phyloP scores from a whole-genome alignment of 352 stramenopile species.

The Pythium brassicae region DNA sequence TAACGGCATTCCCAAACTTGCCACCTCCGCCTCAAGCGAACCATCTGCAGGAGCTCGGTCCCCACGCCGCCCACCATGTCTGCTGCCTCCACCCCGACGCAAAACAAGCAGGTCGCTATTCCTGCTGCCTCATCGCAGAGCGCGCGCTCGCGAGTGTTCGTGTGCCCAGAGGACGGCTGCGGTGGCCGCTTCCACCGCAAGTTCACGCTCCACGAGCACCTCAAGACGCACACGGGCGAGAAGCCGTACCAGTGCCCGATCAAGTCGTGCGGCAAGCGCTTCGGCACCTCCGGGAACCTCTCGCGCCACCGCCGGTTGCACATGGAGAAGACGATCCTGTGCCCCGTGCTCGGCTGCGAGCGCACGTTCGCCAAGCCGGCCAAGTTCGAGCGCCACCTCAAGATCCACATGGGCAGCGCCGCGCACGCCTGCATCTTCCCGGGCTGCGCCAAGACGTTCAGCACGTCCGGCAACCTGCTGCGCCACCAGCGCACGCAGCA shows the following conservation, averaged over 20 bases:
- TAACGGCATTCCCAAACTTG: neutral
- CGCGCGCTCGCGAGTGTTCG: constrained; percentile 1
- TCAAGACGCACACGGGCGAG: constrained; percentile 77
- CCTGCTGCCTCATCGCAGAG: neutral
- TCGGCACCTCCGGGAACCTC: constrained; percentile 62
- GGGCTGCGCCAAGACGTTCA: neutral
- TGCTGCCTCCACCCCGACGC: neutral
- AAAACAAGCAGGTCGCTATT: neutral
- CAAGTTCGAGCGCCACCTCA: constrained; percentile 3
- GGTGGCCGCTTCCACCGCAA: constrained; percentile 54
- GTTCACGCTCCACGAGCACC: constrained; percentile 64
- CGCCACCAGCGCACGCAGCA: constrained; percentile 1
- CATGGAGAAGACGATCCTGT: constrained; percentile 8
- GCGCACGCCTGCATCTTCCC: neutral
- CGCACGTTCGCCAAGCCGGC: constrained; percentile 1
- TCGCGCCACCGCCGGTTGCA: constrained; percentile 50
- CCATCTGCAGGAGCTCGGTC: too few relatives aligned
- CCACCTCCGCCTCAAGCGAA: neutral
- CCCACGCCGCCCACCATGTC: neutral
- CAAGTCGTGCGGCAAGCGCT: constrained; percentile 49
- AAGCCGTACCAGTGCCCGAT: constrained; percentile 59
- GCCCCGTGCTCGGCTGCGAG: constrained; percentile 2
- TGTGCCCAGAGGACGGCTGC: constrained; percentile 3
- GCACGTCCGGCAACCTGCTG: constrained; percentile 1
- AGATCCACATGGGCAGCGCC: neutral